Conservation (phyloP, 176 grass and related monocot species). For the Aegilops longissima region DNA sequence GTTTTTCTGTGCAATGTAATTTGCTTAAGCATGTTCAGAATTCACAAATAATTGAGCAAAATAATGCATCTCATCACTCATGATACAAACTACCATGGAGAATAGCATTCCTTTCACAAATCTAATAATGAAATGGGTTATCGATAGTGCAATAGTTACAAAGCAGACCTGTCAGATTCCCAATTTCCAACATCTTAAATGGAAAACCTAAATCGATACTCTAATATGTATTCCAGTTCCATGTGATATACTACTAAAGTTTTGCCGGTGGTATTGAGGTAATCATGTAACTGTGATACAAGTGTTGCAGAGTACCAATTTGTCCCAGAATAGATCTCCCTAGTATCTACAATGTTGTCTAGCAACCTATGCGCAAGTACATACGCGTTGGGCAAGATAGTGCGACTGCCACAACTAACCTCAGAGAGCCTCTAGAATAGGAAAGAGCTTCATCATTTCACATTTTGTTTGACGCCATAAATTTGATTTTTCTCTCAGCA, state of each 20-base stretch:
- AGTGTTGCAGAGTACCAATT: background rate
- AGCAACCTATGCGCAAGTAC: background rate
- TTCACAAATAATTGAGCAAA: background rate
- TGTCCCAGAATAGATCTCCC: background rate
- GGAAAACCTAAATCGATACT: conserved; percentile 1
- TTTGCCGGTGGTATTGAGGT: background rate
- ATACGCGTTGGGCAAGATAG: background rate
- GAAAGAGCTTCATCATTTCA: conserved; percentile 42
- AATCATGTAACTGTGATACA: background rate
- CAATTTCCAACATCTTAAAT: conserved; percentile 11
- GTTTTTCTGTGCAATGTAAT: background rate
- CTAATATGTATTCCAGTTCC: background rate
- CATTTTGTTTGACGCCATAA: conserved; percentile 76
- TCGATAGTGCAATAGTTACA: background rate
- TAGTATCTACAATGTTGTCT: background rate
- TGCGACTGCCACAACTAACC: conserved; percentile 42
- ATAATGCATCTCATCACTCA: background rate
- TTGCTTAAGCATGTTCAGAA: background rate
- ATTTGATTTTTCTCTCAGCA: conserved; percentile 79
- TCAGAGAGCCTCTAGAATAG: conserved; percentile 17
- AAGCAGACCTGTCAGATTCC: background rate
- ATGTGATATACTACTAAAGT: background rate
- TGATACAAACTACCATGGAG: background rate
- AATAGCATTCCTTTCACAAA: background rate
- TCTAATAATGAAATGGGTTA: background rate